Evolutionary conservation across 78 protist species (phyloP).

Genomic region (Tieghemostelium lacteum): DNA sequence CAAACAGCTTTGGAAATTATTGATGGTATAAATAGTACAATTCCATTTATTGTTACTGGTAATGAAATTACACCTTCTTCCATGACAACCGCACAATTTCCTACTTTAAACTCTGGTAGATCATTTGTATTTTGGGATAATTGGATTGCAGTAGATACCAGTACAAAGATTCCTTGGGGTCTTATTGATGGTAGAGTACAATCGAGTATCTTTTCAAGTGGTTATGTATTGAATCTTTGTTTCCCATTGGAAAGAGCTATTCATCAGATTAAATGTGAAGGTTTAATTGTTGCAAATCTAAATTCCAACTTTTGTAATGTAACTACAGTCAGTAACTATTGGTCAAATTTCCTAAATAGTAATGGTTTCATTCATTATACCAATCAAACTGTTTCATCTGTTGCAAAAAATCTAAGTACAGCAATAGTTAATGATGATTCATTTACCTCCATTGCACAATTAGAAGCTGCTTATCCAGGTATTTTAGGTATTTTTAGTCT

Average conservation of each 20-base stretch:
- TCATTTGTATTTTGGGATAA: slow-evolving; percentile 11
- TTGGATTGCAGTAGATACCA: slow-evolving; percentile 54
- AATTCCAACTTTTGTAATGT: slow-evolving; percentile 12
- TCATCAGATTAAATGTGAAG: slow-evolving; percentile 40
- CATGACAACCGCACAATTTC: slow-evolving; percentile 7
- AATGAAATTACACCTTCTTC: slow-evolving; percentile 5
- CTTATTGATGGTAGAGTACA: slow-evolving; percentile 23
- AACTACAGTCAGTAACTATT: background rate
- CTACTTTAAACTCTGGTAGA: slow-evolving; percentile 14
- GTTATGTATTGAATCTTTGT: slow-evolving; percentile 24
- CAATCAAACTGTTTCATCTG: slow-evolving; percentile 13
- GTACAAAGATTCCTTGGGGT: slow-evolving; percentile 42
- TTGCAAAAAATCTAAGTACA: background rate
- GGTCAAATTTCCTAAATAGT: slow-evolving; percentile 10
- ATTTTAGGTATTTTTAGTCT: slow-evolving; percentile 15
- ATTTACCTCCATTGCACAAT: slow-evolving; percentile 3
- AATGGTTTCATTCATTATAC: slow-evolving; percentile 28
- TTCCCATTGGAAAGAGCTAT: slow-evolving; percentile 36
- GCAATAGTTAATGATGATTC: slow-evolving; percentile 15
- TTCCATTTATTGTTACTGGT: slow-evolving; percentile 52
- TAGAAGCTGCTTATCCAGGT: slow-evolving; percentile 38
- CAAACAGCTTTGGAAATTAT: background rate
- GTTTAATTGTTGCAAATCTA: background rate
- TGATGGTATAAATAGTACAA: background rate
- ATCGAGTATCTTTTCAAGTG: slow-evolving; percentile 6